Base-by-base conservation (phyloP, 177 flowering plant species). In the Vitis hybrid region DNA sequence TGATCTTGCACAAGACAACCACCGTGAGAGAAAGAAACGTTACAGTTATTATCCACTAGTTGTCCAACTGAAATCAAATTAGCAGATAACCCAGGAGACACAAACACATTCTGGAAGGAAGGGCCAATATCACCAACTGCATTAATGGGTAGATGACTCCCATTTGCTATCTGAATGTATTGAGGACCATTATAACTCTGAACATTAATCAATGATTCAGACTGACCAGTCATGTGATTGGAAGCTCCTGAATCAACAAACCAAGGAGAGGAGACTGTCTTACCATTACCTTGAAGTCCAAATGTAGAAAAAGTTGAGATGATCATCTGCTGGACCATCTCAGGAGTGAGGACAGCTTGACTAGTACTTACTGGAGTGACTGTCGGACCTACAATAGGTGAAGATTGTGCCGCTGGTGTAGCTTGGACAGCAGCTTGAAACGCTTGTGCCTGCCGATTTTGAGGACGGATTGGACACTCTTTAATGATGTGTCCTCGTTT, bases 1-100 rank as follows among this genome's bases (percentile, higher is more conserved):
- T 62, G 56, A 71, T 67, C 72, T 50, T 67, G 69, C 71, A 76
- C 67, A 70, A 56, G 5, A 66, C 74, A 70, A 60, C 74, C 67
- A 66, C 5, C 18, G 70, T 52, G 49, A 62, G 75, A 75, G 21
- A 75, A 75, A 21, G 35, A 59, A n/a, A 74, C 77, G 52, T 69
- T 11, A 65, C 19, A 70, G 2, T 70, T 52, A 32, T 74, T 52
- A 52, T 73, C 71, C 3, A 62, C 75, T 61, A 11, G 40, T 35
- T 35, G 40, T 2, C 40, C 40, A 4, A 35, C 40, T 35, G 6
- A 35, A 35, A 35, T 35, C 5, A 67, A 54, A 73, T 19, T 73
- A 13, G 60, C 35, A 46, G 70, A 69, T 3, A 74, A 16, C 1
- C 5, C 11, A 64, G 56, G 77, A 19, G 61, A 57, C 1, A 69